These are phyloP conservation scores for Penicillium vulpinum DNA, from an alignment of 2,329 filamentous ascomycete species.

Conservation along the genomic window DNA sequence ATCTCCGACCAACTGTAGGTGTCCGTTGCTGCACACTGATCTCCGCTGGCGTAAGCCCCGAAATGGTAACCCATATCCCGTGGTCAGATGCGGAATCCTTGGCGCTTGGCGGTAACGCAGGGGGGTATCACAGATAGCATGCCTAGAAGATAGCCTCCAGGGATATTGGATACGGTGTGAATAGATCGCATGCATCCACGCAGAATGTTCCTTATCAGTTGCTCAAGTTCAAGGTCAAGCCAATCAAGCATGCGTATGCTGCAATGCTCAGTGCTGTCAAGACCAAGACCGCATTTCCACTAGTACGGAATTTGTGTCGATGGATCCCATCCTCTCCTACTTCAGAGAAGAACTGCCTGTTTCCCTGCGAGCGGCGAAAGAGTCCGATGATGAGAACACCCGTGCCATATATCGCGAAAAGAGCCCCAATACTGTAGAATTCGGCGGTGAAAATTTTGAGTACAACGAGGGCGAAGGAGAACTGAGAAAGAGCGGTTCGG, in stretches of 20 bases:
- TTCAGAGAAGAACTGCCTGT: slow-evolving; percentile 80
- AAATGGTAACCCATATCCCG: slow-evolving; percentile 5
- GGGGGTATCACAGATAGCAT: slow-evolving; percentile 19
- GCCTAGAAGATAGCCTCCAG: slow-evolving; percentile 10
- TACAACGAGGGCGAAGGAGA: slow-evolving; percentile 91
- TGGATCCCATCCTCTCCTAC: slow-evolving; percentile 60
- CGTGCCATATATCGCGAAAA: slow-evolving; percentile 89
- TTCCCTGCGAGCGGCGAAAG: slow-evolving; percentile 86
- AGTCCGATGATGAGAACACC: slow-evolving; percentile 79
- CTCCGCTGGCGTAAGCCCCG: slow-evolving; percentile 12
- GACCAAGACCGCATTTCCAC: slow-evolving; percentile 65
- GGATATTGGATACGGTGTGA: slow-evolving; percentile 3
- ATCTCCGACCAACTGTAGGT: slow-evolving; percentile 20
- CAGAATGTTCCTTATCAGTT: slow-evolving; percentile 19
- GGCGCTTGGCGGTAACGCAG: slow-evolving; percentile 36
- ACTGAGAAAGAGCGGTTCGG: slow-evolving; percentile 89
- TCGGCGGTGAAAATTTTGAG: slow-evolving; percentile 95
- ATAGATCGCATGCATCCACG: not conserved
- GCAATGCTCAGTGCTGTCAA: slow-evolving; percentile 63
- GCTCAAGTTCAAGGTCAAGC: slow-evolving; percentile 56
- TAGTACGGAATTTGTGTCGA: slow-evolving; percentile 64
- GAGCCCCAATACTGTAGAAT: slow-evolving; percentile 94
- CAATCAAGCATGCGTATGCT: slow-evolving; percentile 61
- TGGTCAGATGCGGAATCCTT: slow-evolving; percentile 29
- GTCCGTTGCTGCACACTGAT: slow-evolving; percentile 18